A percentile compares a stretch with the other conserved stretches of the same genome.
Evolutionary conservation across 2,329 filamentous ascomycete species (phyloP).

Genomic region (Meredithiella fracta): DNA sequence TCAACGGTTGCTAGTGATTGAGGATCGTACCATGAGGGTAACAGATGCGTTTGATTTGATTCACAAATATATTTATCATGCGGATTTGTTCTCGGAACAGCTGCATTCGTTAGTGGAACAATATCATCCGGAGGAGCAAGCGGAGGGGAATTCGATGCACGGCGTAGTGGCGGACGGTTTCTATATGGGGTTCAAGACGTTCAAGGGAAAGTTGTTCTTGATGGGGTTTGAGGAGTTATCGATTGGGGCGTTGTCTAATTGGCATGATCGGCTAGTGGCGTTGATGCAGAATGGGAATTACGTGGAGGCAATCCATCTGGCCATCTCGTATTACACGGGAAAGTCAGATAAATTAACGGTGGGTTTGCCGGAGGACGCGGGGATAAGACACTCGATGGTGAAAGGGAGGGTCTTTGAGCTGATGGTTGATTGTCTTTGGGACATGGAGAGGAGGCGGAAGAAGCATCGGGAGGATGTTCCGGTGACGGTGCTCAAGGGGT

Average conservation of each 20-base stretch:
- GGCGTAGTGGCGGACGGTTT: constrained; percentile 94
- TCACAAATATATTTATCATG: constrained; percentile 81
- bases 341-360: constrained; percentile 89
- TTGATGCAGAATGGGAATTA: constrained; percentile 97
- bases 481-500: constrained; percentile 27
- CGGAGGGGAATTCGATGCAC: constrained; percentile 77
- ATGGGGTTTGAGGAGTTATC: constrained; percentile 88
- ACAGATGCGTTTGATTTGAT: constrained; percentile 90
- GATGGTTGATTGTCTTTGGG: constrained; percentile 79
- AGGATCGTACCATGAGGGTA: constrained; percentile 75
- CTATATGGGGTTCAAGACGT: constrained; percentile 91
- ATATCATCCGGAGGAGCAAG: constrained; percentile 37
- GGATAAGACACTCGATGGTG: constrained; percentile 62
- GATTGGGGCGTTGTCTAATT: constrained; percentile 85
- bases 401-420: constrained; percentile 82
- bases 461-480: constrained; percentile 4
- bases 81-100: constrained; percentile 78
- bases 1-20: constrained; percentile 79
- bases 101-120: constrained; percentile 73
- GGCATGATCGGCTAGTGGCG: constrained; percentile 84
- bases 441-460: constrained; percentile 24
- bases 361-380: constrained; percentile 72
- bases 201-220: constrained; percentile 84
- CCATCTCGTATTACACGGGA: constrained; percentile 81
- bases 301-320: constrained; percentile 75